Evolutionary conservation across 2,329 filamentous ascomycete genomes (phyloP).

Genomic region (Fusarium coicis): DNA sequence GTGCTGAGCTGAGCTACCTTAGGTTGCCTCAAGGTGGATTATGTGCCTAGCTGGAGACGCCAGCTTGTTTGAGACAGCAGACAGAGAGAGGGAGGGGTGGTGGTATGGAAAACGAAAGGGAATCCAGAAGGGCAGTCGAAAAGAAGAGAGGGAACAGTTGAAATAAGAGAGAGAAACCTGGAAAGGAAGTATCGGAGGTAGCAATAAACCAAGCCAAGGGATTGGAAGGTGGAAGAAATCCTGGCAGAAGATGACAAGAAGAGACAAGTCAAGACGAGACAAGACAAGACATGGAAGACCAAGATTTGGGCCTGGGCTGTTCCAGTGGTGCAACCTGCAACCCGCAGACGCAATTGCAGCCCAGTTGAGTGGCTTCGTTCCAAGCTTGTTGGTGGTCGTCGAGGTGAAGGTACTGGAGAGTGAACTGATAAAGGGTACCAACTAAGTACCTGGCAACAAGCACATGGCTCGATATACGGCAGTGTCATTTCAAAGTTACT

Average conservation of each 20-base stretch:
- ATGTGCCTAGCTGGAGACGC: conserved; percentile 10
- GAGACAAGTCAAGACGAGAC: conserved; percentile 7
- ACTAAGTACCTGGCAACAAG: not conserved
- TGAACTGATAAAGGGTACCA: conserved; percentile 15
- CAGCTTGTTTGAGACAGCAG: conserved; percentile 13
- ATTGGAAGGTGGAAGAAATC: conserved; percentile 35
- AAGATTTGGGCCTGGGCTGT: conserved; percentile 7
- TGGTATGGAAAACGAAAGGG: conserved; percentile 14
- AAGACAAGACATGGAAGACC: not conserved
- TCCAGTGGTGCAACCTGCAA: conserved; percentile 29
- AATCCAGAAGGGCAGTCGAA: conserved; percentile 31
- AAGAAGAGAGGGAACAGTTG: conserved; percentile 23
- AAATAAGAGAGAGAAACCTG: not conserved
- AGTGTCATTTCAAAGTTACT: conserved; percentile 14
- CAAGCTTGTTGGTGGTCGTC: conserved; percentile 29
- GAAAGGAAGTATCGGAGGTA: not conserved
- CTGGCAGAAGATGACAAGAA: conserved; percentile 32
- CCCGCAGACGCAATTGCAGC: conserved; percentile 9
- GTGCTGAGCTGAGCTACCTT: not conserved
- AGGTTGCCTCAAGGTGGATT: conserved; percentile 5
- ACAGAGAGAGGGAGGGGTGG: conserved; percentile 16
- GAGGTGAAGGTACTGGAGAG: not conserved
- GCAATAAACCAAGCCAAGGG: conserved; percentile 15
- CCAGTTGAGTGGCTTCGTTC: conserved; percentile 26
- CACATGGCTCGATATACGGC: not conserved